Evolutionary conservation across 169 alveolate genomes (phyloP), one percentile per base, ranked within the genome.

Genomic region (Perkinsus chesapeaki): DNA sequence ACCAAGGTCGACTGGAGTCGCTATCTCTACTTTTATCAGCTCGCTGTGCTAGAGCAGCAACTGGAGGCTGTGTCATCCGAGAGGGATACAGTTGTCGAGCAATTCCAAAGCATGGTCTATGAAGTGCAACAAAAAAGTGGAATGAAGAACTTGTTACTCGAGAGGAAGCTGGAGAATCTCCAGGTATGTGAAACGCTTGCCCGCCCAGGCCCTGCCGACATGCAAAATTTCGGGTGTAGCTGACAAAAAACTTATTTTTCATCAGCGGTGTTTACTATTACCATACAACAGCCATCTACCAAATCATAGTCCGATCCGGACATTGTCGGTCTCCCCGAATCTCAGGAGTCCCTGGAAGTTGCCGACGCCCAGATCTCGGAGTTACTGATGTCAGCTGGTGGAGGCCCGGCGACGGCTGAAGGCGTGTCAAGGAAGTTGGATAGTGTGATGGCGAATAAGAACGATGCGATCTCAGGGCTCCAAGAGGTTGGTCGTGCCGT

Each of bases 51-150:
- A 31, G 94, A 93, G 72, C 94, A 93, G 72, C 94, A 93, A 93
- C 0, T 39, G 60, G 91, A 90, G 92, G 31, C 39, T 16, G 92
- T 39, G n/a, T 10, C 7, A 36, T 36, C 91, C 73, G 48, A 39
- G 43, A 48, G 91, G 39, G 34, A 73, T 72, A 73, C 38, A 31
- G 39, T 47, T 7, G 39, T 47, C 31, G 72, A 92, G 9, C 92
- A 94, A 92, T 94, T 94, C 82, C 92, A 60, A 39, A 92, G 91
- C 48, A 92, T 92, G 3, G 92, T 94, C 39, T 94, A 94, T 39
- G 92, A 92, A 82, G 95, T 94, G 48, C 95, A 94, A 91, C 93
- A 92, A 73, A 38, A 92, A 60, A 91, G 93, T 19, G 95, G 95
- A 0, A 39, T 94, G 91, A 94, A 94, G 91, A 94, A 94, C 91